phyloP scores from a whole-genome alignment of 2,329 filamentous ascomycete species.

The Penicillium griseofulvum region DNA sequence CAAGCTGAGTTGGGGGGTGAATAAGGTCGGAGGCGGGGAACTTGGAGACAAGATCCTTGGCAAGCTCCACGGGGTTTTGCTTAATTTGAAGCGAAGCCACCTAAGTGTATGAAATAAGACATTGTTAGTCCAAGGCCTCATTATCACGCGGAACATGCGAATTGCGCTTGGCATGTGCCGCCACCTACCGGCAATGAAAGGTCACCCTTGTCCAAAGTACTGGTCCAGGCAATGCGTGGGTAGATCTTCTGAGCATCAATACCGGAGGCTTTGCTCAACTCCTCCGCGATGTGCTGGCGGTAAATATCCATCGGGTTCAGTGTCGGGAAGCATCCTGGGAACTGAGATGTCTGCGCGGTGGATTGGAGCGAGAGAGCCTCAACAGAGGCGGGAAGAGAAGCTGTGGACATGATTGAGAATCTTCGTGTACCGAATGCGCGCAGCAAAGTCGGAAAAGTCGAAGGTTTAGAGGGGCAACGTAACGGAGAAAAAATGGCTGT shows the following conservation, averaged over 20 bases:
- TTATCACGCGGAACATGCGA: background rate
- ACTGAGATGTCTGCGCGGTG: constrained; percentile 39
- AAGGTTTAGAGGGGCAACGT: constrained; percentile 10
- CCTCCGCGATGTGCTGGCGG: constrained; percentile 46
- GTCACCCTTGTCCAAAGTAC: constrained; percentile 48
- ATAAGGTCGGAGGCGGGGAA: constrained; percentile 60
- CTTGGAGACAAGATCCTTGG: constrained; percentile 55
- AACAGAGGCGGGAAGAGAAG: constrained; percentile 35
- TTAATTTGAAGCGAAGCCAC: constrained; percentile 49
- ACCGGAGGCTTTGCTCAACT: constrained; percentile 37
- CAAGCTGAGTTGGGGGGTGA: constrained; percentile 54
- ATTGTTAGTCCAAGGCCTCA: background rate
- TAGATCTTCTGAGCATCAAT: constrained; percentile 43
- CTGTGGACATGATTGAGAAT: constrained; percentile 30
- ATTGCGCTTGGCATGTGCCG: background rate
- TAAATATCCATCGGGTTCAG: constrained; percentile 50
- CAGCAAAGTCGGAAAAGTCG: constrained; percentile 10
- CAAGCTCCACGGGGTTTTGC: constrained; percentile 59
- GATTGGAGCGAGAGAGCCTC: constrained; percentile 42
- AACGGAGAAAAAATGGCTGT: constrained; percentile 29
- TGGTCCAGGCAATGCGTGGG: constrained; percentile 44
- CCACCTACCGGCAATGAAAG: constrained; percentile 42
- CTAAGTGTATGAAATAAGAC: constrained; percentile 19
- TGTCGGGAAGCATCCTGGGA: constrained; percentile 43
- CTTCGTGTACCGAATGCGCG: constrained; percentile 15